Conservation (phyloP, 257 asterid genomes). For the Nicotiana obtusifolia region DNA sequence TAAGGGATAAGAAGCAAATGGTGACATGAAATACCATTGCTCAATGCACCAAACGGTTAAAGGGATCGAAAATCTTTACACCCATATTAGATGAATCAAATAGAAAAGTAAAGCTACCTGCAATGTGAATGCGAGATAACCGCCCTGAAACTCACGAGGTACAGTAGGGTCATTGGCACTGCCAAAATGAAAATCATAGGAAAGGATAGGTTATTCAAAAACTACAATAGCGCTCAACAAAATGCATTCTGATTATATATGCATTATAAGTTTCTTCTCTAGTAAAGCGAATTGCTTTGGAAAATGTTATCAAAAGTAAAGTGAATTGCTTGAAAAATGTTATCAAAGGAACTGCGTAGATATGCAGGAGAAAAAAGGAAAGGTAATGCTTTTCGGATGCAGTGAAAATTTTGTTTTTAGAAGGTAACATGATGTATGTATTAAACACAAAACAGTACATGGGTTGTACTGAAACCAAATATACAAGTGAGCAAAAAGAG, state of each 20-base stretch:
- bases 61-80: background rate
- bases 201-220: conserved; percentile 1
- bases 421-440: too few relatives aligned
- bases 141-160: conserved; percentile 70
- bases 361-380: too few relatives aligned
- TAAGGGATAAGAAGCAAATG: conserved; percentile 1
- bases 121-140: conserved; percentile 79
- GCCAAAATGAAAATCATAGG: conserved; percentile 22
- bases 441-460: too few relatives aligned
- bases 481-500: too few relatives aligned
- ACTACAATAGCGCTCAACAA: background rate
- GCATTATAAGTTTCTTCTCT: background rate
- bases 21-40: background rate
- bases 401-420: too few relatives aligned
- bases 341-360: too few relatives aligned
- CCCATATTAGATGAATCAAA: background rate
- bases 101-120: conserved; percentile 39
- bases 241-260: background rate
- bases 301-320: background rate
- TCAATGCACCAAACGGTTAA: background rate
- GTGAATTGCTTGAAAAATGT: too few relatives aligned
- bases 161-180: conserved; percentile 73
- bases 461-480: too few relatives aligned
- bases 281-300: background rate
- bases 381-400: too few relatives aligned